Evolutionary conservation across 192 early-diverging fungal species (phyloP).

Genomic region (Entomortierella beljakovae): DNA sequence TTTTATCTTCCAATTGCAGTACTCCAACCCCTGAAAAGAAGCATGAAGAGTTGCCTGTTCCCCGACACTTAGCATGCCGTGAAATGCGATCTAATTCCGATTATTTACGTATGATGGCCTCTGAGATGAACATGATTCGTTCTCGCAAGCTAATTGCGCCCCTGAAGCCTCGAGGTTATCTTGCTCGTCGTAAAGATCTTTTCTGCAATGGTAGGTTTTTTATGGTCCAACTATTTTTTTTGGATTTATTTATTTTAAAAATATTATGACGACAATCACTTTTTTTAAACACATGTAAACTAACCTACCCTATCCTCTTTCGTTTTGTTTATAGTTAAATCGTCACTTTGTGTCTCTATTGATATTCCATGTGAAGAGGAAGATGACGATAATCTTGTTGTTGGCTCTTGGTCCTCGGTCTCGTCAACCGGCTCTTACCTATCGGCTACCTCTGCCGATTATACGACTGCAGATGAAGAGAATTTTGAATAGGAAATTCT

Average conservation of each 20-base stretch:
- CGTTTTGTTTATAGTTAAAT: conserved; percentile 23
- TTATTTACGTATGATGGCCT: conserved; percentile 60
- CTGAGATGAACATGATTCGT: conserved; percentile 66
- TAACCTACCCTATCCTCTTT: not conserved
- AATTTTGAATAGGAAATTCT: not conserved
- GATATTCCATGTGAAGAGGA: conserved; percentile 25
- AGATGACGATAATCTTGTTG: conserved; percentile 8
- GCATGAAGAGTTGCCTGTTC: conserved; percentile 1
- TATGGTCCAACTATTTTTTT: not conserved
- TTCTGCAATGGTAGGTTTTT: conserved; percentile 41
- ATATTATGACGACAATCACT: not conserved
- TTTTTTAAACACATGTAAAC: not conserved
- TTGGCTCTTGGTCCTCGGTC: conserved; percentile 38
- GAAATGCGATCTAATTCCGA: conserved; percentile 57
- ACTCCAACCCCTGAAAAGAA: not conserved
- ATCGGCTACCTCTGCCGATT: conserved; percentile 25
- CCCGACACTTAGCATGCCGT: conserved; percentile 34
- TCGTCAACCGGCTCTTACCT: conserved; percentile 28
- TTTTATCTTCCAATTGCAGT: not conserved
- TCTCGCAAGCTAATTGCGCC: conserved; percentile 58
- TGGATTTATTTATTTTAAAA: not conserved
- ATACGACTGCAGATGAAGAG: conserved; percentile 35
- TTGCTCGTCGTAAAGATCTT: conserved; percentile 51
- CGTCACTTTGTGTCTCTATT: conserved; percentile 10
- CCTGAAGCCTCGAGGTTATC: conserved; percentile 54